These are phyloP conservation scores for Botryotinia calthae DNA, from an alignment of 2,329 filamentous ascomycete genomes.

Conservation along the genomic window DNA sequence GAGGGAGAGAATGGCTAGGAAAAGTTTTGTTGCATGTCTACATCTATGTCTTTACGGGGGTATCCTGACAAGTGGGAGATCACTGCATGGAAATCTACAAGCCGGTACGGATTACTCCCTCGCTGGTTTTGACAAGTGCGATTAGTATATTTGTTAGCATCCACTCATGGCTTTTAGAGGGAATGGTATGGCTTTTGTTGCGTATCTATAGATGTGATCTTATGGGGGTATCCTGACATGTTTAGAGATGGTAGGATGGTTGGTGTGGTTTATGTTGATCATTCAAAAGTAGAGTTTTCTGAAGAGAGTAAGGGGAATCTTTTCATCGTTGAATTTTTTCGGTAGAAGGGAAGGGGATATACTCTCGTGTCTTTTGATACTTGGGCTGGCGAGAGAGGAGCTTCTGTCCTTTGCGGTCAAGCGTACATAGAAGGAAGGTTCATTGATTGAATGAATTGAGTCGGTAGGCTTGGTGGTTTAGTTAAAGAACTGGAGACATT, in stretches of 20 bases:
- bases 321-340: not conserved
- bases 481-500: not conserved
- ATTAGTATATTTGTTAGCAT: not conserved
- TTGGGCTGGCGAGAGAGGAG: not conserved
- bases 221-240: not conserved
- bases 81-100: not conserved
- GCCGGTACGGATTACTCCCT: not conserved
- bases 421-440: accelerated
- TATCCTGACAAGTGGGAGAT: not conserved
- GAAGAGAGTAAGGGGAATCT: not conserved
- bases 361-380: not conserved
- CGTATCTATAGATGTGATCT: not conserved
- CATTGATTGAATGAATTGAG: accelerated
- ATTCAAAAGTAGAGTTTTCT: not conserved
- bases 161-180: not conserved
- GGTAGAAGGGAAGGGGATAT: not conserved
- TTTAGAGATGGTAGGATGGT: not conserved
- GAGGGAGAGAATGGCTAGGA: not conserved
- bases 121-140: not conserved
- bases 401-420: accelerated
- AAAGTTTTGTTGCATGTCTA: not conserved
- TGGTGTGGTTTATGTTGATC: not conserved
- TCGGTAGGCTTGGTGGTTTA: not conserved
- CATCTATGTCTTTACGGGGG: not conserved
- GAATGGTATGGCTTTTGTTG: not conserved